Evolutionary conservation across 2,329 filamentous ascomycete species (phyloP).

Genomic region (Blastomyces parvus): DNA sequence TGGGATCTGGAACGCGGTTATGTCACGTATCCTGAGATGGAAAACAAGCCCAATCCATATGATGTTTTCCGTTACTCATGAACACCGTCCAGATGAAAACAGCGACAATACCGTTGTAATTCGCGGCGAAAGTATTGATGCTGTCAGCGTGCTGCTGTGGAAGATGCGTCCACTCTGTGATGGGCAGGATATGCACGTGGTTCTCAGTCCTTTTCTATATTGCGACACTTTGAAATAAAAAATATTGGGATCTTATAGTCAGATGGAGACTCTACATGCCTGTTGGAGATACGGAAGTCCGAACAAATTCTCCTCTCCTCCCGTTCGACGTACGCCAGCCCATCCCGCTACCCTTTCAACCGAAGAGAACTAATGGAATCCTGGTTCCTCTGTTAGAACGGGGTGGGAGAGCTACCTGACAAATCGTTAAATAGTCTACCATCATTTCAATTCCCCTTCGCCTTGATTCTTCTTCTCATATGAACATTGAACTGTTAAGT

Average conservation of each 20-base stretch:
- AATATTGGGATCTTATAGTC: not conserved
- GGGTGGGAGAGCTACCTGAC: not conserved
- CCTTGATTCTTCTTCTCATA: not conserved
- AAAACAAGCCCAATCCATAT: not conserved
- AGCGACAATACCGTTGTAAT: not conserved
- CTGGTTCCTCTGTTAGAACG: not conserved
- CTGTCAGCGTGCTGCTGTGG: not conserved
- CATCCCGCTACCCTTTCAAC: not conserved
- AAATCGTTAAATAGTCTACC: not conserved
- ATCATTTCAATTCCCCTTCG: not conserved
- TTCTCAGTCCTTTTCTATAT: not conserved
- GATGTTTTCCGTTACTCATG: not conserved
- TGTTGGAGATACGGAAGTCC: not conserved
- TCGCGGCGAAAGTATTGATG: not conserved
- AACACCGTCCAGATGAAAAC: not conserved
- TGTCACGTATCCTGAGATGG: not conserved
- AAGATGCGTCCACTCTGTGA: not conserved
- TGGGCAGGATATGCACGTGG: not conserved
- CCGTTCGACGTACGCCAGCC: too few relatives aligned
- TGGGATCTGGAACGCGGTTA: too few relatives aligned
- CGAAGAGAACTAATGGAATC: not conserved
- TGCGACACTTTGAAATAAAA: not conserved
- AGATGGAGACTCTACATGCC: not conserved
- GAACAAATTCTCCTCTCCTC: not conserved
- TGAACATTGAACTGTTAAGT: not conserved